Conservation (phyloP, 345 rosid genomes). For the Euphorbia tirucalli region DNA sequence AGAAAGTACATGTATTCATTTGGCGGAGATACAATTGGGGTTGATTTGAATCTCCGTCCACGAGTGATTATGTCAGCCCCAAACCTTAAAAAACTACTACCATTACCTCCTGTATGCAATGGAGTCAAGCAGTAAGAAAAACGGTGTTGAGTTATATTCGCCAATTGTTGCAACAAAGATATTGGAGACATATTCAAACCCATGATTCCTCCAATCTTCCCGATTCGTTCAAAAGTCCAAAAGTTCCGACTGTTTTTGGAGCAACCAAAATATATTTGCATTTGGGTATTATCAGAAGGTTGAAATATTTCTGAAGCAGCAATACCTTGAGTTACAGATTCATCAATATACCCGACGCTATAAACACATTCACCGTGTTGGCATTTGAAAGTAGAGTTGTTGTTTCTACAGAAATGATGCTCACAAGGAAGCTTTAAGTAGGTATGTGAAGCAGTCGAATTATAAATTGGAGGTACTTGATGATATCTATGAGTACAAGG, state of each 20-base stretch:
- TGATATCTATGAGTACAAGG: background rate
- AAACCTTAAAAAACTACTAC: conserved; percentile 3
- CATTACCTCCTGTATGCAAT: background rate
- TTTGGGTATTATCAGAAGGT: background rate
- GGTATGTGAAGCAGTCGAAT: conserved; percentile 2
- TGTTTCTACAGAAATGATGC: conserved; percentile 4
- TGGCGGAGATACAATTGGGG: background rate
- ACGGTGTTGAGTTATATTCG: background rate
- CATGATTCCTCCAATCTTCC: background rate
- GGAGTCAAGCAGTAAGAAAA: conserved; percentile 26
- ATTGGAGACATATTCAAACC: background rate
- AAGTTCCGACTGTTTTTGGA: background rate
- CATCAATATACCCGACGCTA: background rate
- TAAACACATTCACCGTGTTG: background rate
- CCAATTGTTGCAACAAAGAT: conserved; percentile 1
- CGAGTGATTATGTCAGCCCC: conserved; percentile 5
- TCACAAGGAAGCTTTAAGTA: conserved; percentile 17
- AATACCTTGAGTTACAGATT: background rate
- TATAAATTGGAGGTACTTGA: background rate
- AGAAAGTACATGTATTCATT: background rate
- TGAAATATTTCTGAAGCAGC: background rate
- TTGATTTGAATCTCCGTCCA: background rate
- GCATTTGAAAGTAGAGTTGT: background rate
- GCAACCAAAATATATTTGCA: background rate
- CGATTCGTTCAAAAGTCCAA: background rate